These are phyloP conservation scores for Crotalaria pallida DNA, from an alignment of 306 rosid genomes.

Conservation along the genomic window DNA sequence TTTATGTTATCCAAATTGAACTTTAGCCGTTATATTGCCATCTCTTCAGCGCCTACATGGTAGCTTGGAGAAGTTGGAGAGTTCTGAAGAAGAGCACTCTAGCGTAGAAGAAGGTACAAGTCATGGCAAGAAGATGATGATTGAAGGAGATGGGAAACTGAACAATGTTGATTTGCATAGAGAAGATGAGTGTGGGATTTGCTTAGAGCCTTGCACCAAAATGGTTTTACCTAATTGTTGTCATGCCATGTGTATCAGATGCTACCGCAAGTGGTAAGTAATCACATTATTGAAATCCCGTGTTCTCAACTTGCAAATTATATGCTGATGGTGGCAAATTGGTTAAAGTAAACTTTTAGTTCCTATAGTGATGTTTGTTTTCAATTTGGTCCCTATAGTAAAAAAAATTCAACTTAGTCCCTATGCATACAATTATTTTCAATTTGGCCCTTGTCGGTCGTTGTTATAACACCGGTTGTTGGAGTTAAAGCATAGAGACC, in stretches of 20 bases:
- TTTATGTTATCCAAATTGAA: conserved; percentile 20
- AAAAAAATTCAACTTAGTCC: no score
- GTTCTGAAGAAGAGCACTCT: conserved; percentile 34
- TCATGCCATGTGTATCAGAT: conserved; percentile 93
- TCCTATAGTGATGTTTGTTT: no score
- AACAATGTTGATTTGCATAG: conserved; percentile 59
- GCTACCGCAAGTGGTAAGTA: conserved; percentile 97
- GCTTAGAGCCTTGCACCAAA: conserved; percentile 93
- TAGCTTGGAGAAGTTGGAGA: conserved; percentile 51
- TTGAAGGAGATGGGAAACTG: conserved; percentile 45
- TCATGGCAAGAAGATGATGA: conserved; percentile 36
- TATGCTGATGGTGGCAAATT: background rate
- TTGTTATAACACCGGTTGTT: no score
- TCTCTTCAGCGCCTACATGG: conserved; percentile 89
- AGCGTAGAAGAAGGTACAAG: conserved; percentile 40
- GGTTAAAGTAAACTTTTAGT: no score
- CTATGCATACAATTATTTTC: no score
- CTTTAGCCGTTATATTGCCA: conserved; percentile 80
- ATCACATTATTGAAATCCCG: background rate
- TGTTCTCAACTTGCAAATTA: background rate
- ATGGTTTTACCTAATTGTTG: conserved; percentile 95
- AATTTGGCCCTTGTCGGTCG: no score
- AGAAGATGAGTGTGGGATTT: conserved; percentile 96
- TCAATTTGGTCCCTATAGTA: no score
- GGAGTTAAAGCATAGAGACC: no score